phyloP scores from a whole-genome alignment of 768 basidiomycete species.

The Cubamyces sp. region DNA sequence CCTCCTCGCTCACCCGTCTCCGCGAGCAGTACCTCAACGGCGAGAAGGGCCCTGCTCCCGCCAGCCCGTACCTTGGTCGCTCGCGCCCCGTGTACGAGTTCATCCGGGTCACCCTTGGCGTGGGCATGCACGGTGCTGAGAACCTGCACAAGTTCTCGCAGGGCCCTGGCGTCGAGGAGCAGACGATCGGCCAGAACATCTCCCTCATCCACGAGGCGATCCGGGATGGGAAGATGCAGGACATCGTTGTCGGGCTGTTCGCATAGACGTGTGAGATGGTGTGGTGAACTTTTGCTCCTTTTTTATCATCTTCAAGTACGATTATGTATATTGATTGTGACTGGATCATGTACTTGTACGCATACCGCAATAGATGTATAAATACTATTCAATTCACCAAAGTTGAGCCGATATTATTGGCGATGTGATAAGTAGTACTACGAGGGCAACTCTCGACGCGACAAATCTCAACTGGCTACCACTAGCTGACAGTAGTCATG shows the following conservation, averaged over 20 bases:
- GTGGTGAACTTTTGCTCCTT: neutral
- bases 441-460: too few relatives aligned
- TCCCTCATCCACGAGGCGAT: conserved; percentile 81
- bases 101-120: conserved; percentile 70
- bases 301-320: neutral
- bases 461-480: too few relatives aligned
- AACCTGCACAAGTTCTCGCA: conserved; percentile 64
- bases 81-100: conserved; percentile 79
- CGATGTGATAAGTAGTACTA: too few relatives aligned
- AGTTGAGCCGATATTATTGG: neutral
- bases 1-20: conserved; percentile 50
- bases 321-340: neutral
- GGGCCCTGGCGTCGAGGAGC: conserved; percentile 69
- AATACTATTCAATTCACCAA: neutral
- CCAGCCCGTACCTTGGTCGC: conserved; percentile 65
- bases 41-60: conserved; percentile 64
- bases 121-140: conserved; percentile 79
- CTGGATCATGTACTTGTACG: neutral
- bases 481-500: too few relatives aligned
- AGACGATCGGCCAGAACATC: conserved; percentile 71
- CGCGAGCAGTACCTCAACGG: conserved; percentile 63
- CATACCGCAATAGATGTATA: conserved; percentile 2
- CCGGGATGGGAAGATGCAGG: conserved; percentile 69
- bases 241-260: conserved; percentile 60
- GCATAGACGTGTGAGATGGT: conserved; percentile 8